Base-by-base conservation (phyloP, 106 monocot species). In the Phalaenopsis aphrodite region DNA sequence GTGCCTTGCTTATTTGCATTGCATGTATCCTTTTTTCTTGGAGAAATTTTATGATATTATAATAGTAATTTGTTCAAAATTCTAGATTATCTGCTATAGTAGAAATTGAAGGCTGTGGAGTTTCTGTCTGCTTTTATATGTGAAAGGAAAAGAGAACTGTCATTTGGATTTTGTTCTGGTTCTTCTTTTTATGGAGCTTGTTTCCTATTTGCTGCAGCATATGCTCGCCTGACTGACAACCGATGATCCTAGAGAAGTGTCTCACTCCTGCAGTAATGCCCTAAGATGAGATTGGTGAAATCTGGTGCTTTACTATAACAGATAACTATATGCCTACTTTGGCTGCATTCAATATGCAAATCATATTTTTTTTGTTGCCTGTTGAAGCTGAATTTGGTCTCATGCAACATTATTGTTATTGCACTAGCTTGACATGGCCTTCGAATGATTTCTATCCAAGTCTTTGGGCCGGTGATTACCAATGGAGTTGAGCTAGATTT, bases 311-410 rank as follows among this genome's bases (percentile, higher is more conserved):
- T 82, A 88, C 86, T n/a, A 79, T 93, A 21, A 80, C 90, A 39
- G 88, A 90, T 82, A 87, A 30, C 30, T 90, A 86, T 93, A 93
- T 65, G 86, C 85, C 12, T 90, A 90, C 69, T 93, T 90, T 77
- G 93, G 93, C 64, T 72, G 45, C 43, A 88, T 88, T 43, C 7
- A 23, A 38, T 82, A 82, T 77, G 90, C 90, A 37, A 41, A 42
- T 30, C 36, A 24, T 30, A 30, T 49, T 5, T 82, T 10, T 93
- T 93, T 24, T 42, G 73, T 75, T 2, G 3, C 38, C 57, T 90
- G 77, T 56, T 64, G 0, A 72, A 82, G 15, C 75, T 65, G 69
- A 93, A 93, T 82, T 68, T 90, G 71, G 77, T 90, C 69, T 90
- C 93, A 3, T 93, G 85, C 81, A 93, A 90, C 83, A 90, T 88